phyloP scores from a whole-genome alignment of 1,139 yeast genomes.

The Lodderomyces margitis region DNA sequence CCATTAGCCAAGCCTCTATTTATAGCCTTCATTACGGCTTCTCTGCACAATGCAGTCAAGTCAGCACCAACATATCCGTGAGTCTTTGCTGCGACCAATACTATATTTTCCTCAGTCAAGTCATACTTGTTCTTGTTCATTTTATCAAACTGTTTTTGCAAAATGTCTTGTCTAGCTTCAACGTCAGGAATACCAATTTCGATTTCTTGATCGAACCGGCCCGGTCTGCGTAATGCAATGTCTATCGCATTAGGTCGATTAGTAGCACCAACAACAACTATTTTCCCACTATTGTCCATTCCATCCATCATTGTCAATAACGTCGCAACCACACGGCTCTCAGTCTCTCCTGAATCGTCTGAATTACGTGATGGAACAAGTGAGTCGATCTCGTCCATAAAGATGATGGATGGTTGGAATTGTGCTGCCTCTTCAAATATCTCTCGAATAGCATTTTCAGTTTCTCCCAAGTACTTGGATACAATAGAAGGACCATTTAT shows the following conservation, averaged over 20 bases:
- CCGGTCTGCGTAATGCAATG: slow-evolving; percentile 52
- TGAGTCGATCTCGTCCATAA: slow-evolving; percentile 92
- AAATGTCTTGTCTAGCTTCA: slow-evolving; percentile 61
- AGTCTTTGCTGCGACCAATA: slow-evolving; percentile 62
- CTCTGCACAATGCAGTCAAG: slow-evolving; percentile 80
- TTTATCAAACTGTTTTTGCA: slow-evolving; percentile 55
- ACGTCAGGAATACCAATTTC: slow-evolving; percentile 79
- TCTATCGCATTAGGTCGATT: slow-evolving; percentile 82
- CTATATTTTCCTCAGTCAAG: slow-evolving; percentile 53
- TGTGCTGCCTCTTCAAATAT: slow-evolving; percentile 79
- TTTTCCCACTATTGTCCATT: slow-evolving; percentile 64
- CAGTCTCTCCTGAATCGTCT: slow-evolving; percentile 88
- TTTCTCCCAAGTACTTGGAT: slow-evolving; percentile 89
- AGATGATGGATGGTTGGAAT: slow-evolving; percentile 82
- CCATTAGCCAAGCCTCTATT: slow-evolving; percentile 47
- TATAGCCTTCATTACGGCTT: slow-evolving; percentile 83
- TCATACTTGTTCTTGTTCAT: slow-evolving; percentile 59
- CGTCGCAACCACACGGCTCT: slow-evolving; percentile 86
- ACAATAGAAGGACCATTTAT: slow-evolving; percentile 92
- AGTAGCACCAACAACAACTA: slow-evolving; percentile 78
- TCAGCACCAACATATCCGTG: slow-evolving; percentile 77
- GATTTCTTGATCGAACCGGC: slow-evolving; percentile 85
- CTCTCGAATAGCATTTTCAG: slow-evolving; percentile 80
- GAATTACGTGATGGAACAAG: slow-evolving; percentile 77
- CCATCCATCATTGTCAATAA: slow-evolving; percentile 88